Evolutionary conservation across 116 monocot species (phyloP).

Genomic region (Cymodocea nodosa): DNA sequence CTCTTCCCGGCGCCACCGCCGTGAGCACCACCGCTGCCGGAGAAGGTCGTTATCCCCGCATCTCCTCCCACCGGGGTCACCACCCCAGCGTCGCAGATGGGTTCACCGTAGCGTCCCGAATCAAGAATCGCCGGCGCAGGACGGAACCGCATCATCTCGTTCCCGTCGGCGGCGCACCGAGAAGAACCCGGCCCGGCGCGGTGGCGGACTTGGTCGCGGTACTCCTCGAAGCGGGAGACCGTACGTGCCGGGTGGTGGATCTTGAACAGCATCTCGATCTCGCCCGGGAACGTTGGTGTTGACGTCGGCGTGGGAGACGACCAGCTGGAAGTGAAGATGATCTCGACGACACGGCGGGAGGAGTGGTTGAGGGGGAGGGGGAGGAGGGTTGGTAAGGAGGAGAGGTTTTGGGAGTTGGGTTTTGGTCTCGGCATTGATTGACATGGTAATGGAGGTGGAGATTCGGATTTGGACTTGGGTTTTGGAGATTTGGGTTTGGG

Average conservation of each 20-base stretch:
- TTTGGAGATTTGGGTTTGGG: constrained; percentile 10
- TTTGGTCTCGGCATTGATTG: constrained; percentile 10
- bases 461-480: not conserved
- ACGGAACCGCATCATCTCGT: constrained; percentile 91
- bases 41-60: constrained; percentile 43
- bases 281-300: constrained; percentile 45
- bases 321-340: constrained; percentile 87
- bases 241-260: constrained; percentile 53
- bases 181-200: constrained; percentile 14
- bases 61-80: not conserved
- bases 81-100: constrained; percentile 24
- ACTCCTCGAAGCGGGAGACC: constrained; percentile 75
- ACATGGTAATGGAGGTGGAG: not conserved
- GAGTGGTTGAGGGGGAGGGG: constrained; percentile 42
- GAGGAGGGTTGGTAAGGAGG: constrained; percentile 13
- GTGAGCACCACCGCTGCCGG: constrained; percentile 62
- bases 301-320: not conserved
- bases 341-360: constrained; percentile 68
- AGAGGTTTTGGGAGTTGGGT: constrained; percentile 13
- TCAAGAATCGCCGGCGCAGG: constrained; percentile 9
- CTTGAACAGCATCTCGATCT: constrained; percentile 74
- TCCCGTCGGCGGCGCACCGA: constrained; percentile 84
- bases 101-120: constrained; percentile 5
- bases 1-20: constrained; percentile 6
- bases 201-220: constrained; percentile 36